Percentiles rank a stretch among this genome's conserved stretches.
Conservation (phyloP, 345 rosid species). For the Chamaenerion angustifolium region DNA sequence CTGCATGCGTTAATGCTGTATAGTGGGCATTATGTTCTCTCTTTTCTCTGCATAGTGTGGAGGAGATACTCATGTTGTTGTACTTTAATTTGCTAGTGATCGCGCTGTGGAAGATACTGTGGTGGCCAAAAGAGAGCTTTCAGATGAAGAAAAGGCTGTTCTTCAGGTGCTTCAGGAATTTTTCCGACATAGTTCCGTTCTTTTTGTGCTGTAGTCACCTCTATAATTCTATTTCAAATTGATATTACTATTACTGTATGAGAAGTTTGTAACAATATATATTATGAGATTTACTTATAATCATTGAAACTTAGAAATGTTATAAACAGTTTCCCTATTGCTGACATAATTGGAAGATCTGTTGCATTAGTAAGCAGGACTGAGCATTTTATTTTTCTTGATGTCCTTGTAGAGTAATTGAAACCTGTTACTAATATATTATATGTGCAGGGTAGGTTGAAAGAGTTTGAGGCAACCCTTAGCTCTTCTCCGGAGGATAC, state of each 20-base stretch:
- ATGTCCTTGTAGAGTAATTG: not conserved
- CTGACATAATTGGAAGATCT: too few species aligned
- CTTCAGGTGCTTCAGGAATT: constrained; percentile 38
- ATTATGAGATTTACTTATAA: not conserved
- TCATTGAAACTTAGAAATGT: not conserved
- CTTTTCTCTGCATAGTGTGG: not conserved
- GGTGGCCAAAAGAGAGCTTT: constrained; percentile 37
- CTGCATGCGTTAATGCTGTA: too few species aligned
- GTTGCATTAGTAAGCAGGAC: not conserved
- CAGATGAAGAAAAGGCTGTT: constrained; percentile 57
- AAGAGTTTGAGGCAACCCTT: constrained; percentile 54
- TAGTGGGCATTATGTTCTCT: not conserved
- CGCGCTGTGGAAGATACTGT: constrained; percentile 34
- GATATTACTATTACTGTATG: not conserved
- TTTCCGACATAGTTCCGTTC: not conserved
- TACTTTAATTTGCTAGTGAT: constrained; percentile 25
- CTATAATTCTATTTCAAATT: not conserved
- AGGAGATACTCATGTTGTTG: not conserved
- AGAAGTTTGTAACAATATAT: not conserved
- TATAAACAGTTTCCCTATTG: too few species aligned
- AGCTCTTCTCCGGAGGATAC: constrained; percentile 49
- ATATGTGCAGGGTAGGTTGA: constrained; percentile 55
- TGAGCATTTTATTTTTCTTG: not conserved
- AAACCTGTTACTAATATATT: constrained; percentile 7
- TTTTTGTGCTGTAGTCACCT: not conserved